Base-by-base conservation (phyloP, 1,284 basidiomycete genomes). In the Cryptococcus sp. region DNA sequence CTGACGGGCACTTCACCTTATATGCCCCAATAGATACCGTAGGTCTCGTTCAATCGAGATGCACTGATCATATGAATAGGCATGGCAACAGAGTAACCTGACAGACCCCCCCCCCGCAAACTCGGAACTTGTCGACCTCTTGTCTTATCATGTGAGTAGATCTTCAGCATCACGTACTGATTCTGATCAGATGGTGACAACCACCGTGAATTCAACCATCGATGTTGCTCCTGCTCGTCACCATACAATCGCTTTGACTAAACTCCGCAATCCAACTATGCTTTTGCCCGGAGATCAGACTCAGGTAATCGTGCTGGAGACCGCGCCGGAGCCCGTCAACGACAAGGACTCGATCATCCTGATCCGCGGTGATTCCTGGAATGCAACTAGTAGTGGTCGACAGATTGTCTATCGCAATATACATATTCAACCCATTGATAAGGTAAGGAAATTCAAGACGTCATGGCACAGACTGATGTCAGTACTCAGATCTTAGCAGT, bases 251-350 rank as follows among this genome's bases (percentile, higher is more conserved):
- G 59, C 62, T 5, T 57, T 58, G 36, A 63, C 66, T 4, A 44
- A 50, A 11, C 59, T 64, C 15, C 44, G 53, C 5, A 52, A 56
- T 6, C 37, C 52, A 7, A 57, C 54, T 5, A 46, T 54, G 45
- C 43, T 46, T 14, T 46, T 66, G 1, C 64, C 66, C 33, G 61
- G 57, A 0, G 57, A 60, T 30, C 62, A 63, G 31, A 60, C 65
- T 30, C 66, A 71, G 50, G 69, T 71, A 0, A 62, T 70, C 32
- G 67, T 70, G 13, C 59, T 71, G 46, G 61, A 70, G 53, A 60
- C 61, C 4, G 65, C 62, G 1, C 49, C 56, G 4, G 61, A 61
- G 46, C 49, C 53, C 23, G 53, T 49, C 33, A 45, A 5, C 30
- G 14, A 23, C 5, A 8, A 45, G 15, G 44, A 56, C 35, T 33